Conservation (phyloP, 2,329 filamentous ascomycete genomes). For the Pseudopyrenochaeta lycopersici region DNA sequence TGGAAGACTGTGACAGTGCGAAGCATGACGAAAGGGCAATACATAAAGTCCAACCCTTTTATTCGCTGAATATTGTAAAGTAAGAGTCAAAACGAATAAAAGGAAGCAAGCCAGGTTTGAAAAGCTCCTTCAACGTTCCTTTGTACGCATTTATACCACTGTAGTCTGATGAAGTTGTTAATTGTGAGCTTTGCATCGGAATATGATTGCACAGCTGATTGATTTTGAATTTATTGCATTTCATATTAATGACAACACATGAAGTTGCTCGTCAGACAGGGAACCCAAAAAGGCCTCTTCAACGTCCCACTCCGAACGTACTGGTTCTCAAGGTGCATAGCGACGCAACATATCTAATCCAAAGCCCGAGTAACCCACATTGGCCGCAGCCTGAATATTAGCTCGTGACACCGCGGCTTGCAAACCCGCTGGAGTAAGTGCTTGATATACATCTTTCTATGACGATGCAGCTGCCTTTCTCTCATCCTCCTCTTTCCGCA, state of each 20-base stretch:
- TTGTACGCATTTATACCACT: too few species aligned
- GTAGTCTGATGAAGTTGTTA: too few species aligned
- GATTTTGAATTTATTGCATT: neutral
- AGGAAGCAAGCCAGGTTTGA: too few species aligned
- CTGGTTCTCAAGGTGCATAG: neutral
- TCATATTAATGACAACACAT: neutral
- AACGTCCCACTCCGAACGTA: neutral
- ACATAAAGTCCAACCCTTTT: too few species aligned
- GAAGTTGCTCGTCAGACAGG: neutral
- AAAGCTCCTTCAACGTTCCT: too few species aligned
- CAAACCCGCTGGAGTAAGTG: neutral
- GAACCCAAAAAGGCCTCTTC: neutral
- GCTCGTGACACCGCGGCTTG: neutral
- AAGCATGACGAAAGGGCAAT: too few species aligned
- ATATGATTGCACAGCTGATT: neutral
- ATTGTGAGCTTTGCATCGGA: too few species aligned
- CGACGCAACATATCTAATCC: neutral
- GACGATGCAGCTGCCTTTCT: constrained; percentile 34
- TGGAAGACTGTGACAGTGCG: too few species aligned
- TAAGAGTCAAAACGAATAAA: too few species aligned
- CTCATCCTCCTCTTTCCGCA: constrained; percentile 72
- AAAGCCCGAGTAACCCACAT: neutral
- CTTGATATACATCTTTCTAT: constrained; percentile 14
- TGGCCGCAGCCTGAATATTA: neutral
- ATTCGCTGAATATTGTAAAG: too few species aligned